Percentiles rank a stretch among this genome's conserved stretches.
These are phyloP conservation scores for Aspergillus alliaceus DNA, from an alignment of 2,329 filamentous ascomycete genomes.

Conservation along the genomic window DNA sequence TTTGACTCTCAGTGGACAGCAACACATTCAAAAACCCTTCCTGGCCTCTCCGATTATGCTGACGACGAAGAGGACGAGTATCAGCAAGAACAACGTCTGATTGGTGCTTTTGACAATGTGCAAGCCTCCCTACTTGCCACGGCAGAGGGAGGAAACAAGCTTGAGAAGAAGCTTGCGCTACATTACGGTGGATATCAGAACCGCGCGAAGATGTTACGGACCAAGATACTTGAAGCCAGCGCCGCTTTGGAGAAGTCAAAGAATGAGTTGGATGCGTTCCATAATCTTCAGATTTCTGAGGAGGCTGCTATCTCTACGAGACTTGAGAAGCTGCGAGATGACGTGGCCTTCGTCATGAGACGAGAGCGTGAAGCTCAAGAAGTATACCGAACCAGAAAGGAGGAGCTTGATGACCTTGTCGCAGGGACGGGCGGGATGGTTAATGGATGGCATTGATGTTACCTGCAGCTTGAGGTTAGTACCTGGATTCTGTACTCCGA, in stretches of 20 bases:
- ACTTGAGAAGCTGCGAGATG: conserved; percentile 73
- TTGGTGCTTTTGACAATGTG: conserved; percentile 70
- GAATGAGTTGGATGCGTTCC: conserved; percentile 71
- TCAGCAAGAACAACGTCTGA: conserved; percentile 59
- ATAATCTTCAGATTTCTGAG: conserved; percentile 75
- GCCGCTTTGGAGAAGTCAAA: conserved; percentile 72
- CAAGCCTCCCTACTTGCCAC: conserved; percentile 71
- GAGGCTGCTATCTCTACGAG: conserved; percentile 71
- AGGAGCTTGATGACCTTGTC: conserved; percentile 69
- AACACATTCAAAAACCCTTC: conserved; percentile 55
- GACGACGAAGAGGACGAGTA: conserved; percentile 70
- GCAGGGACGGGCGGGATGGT: conserved; percentile 30
- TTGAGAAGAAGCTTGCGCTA: conserved; percentile 89
- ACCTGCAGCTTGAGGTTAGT: conserved; percentile 4
- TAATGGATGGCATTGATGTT: conserved; percentile 41
- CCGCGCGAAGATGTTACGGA: conserved; percentile 74
- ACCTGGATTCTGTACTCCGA: conserved; percentile 3
- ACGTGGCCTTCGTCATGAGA: conserved; percentile 76
- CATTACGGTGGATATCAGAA: conserved; percentile 89
- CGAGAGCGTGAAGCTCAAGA: conserved; percentile 91
- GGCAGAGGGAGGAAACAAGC: conserved; percentile 78
- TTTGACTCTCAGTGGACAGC: conserved; percentile 56
- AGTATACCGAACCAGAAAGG: conserved; percentile 70
- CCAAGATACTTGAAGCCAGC: conserved; percentile 75
- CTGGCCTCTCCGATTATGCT: conserved; percentile 78